Base-by-base conservation (phyloP, 257 asterid genomes). In the Penstemon barbatus region DNA sequence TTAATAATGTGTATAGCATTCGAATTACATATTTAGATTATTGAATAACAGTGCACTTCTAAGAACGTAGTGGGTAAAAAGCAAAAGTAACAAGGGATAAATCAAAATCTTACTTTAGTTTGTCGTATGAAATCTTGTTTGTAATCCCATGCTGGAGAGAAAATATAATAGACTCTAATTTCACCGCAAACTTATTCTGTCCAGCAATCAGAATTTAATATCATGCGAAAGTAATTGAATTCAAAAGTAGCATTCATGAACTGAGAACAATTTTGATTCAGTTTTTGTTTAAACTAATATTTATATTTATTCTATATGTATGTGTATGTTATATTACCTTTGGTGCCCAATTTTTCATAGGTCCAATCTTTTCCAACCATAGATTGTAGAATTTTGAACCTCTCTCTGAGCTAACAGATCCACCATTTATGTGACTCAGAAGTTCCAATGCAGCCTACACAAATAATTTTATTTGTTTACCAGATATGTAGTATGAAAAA, bases 401-500 rank as follows among this genome's bases (percentile, higher is more conserved):
- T 76, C 63, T 74, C 70, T 68, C 72, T 49, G 63, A 69, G 63
- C 63, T 78, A 48, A 84, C n/a, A 46, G 54, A 54, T 36, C 76
- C 87, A 56, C 86, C 96, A 70, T 81, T 79, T 49, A 83, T 75
- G 61, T 74, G 62, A 51, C 51, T 74, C 40, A 84, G 80, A 73
- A 89, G 87, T 82, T 90, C 88, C 86, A 92, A 63, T 11, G 85
- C 70, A 62, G 95, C 91, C 98, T 92, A 74, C 62, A 76, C 18
- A 78, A 6, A 57, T 1, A 1, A 25, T 25, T 56, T 39, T 70
- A 2, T 10, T 1, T 51, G 10, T 37, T 39, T 5, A 12, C 6
- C 41, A 3, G 9, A 8, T 45, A 2, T 33, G 13, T 2, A 61
- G 4, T 4, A 38, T 4, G 3, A 37, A 18, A 41, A 61, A 40